Evolutionary conservation across 176 grass and related monocot species (phyloP).

Genomic region (Avena eriantha): DNA sequence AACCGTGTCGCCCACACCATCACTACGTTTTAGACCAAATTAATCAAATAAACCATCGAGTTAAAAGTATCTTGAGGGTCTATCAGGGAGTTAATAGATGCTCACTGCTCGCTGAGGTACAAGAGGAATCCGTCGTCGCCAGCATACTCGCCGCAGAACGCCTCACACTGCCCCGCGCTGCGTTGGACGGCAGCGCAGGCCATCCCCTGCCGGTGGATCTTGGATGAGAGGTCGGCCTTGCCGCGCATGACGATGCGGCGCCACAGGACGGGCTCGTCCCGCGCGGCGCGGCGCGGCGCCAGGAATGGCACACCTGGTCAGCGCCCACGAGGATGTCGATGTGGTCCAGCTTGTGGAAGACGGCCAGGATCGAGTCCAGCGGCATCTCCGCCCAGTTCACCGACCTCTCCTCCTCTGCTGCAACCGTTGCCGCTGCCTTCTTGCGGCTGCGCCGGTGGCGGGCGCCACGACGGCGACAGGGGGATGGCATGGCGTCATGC

Average conservation of each 20-base stretch:
- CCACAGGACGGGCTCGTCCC: conserved; percentile 35
- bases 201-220: neutral
- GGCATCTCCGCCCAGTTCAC: neutral
- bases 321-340: neutral
- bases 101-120: conserved; percentile 36
- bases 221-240: neutral
- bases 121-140: conserved; percentile 23
- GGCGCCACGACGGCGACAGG: neutral
- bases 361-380: conserved; percentile 1
- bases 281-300: neutral
- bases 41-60: neutral
- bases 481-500: neutral
- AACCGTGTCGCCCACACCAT: too few relatives aligned
- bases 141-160: conserved; percentile 31
- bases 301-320: conserved; percentile 24
- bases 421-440: neutral
- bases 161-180: conserved; percentile 36
- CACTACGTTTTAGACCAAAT: too few relatives aligned
- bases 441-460: conserved; percentile 1
- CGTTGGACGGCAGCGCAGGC: conserved; percentile 27
- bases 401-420: neutral
- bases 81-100: neutral
- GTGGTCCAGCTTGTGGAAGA: neutral
- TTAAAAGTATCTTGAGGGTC: neutral
- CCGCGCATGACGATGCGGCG: conserved; percentile 13